A percentile compares a stretch with the other conserved stretches of the same genome.
These are phyloP conservation scores for Alternaria viburni DNA, from an alignment of 2,329 filamentous ascomycete species.

Conservation along the genomic window DNA sequence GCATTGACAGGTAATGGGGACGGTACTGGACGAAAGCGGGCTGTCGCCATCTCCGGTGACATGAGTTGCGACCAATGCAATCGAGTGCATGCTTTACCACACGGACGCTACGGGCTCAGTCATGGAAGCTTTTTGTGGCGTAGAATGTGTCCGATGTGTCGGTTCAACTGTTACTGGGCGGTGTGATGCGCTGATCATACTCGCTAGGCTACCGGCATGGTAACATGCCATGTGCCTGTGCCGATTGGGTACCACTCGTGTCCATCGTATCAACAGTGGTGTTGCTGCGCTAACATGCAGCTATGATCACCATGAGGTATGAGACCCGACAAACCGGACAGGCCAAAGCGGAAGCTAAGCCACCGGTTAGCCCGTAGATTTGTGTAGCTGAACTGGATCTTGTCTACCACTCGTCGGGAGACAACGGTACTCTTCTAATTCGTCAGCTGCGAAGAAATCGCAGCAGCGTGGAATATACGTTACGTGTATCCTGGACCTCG, in stretches of 20 bases:
- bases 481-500: slow-evolving; percentile 2
- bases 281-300: slow-evolving; percentile 18
- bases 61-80: slow-evolving; percentile 19
- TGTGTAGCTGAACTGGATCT: slow-evolving; percentile 16
- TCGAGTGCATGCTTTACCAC: slow-evolving; percentile 5
- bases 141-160: slow-evolving; percentile 23
- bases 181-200: slow-evolving; percentile 19
- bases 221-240: slow-evolving; percentile 12
- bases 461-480: slow-evolving; percentile 5
- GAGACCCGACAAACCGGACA: slow-evolving; percentile 20
- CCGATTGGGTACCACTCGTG: slow-evolving; percentile 17
- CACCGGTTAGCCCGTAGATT: slow-evolving; percentile 17
- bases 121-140: slow-evolving; percentile 31
- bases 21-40: slow-evolving; percentile 12
- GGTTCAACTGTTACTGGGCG: slow-evolving; percentile 20
- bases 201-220: slow-evolving; percentile 19
- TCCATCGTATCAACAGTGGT: slow-evolving; percentile 11
- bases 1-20: slow-evolving; percentile 1
- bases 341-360: slow-evolving; percentile 23
- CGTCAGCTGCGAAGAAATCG: slow-evolving; percentile 11
- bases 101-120: slow-evolving; percentile 17
- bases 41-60: slow-evolving; percentile 9
- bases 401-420: slow-evolving; percentile 18
- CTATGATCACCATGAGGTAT: slow-evolving; percentile 31
- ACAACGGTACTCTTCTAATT: slow-evolving; percentile 21